These are phyloP conservation scores for Mallotus repandus DNA, from an alignment of 441 rosid genomes.

Conservation along the genomic window DNA sequence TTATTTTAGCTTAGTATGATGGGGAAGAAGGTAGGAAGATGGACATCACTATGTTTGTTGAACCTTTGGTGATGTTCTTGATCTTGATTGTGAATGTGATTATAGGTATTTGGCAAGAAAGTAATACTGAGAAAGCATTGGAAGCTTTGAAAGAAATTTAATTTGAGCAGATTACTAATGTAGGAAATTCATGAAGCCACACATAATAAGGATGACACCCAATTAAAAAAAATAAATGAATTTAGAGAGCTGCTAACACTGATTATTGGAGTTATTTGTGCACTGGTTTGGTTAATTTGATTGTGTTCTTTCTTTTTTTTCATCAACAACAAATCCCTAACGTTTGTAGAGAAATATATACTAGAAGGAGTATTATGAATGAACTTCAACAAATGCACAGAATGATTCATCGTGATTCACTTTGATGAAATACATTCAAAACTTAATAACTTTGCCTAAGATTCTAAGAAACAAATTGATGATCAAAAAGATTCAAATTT, in stretches of 20 bases:
- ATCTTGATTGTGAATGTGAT: slow-evolving; percentile 81
- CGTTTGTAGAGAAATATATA: too few species aligned
- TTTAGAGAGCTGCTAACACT: slow-evolving; percentile 74
- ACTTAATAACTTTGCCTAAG: too few species aligned
- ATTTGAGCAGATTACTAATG: slow-evolving; percentile 64
- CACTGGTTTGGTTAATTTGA: slow-evolving; percentile 68
- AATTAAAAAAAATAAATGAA: slow-evolving; percentile 82
- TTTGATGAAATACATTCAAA: too few species aligned
- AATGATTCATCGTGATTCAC: too few species aligned
- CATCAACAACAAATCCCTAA: too few species aligned
- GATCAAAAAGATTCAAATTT: too few species aligned
- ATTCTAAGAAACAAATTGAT: too few species aligned
- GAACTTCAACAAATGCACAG: too few species aligned
- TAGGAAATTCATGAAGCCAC: slow-evolving; percentile 86
- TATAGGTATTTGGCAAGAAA: slow-evolving; percentile 93
- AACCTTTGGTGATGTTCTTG: slow-evolving; percentile 84
- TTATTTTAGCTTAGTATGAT: slow-evolving; percentile 75
- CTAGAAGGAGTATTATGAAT: too few species aligned
- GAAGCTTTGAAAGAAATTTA: slow-evolving; percentile 94
- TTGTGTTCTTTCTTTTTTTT: too few species aligned
- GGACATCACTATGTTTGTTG: slow-evolving; percentile 87
- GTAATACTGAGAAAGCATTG: slow-evolving; percentile 79
- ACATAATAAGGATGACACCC: slow-evolving; percentile 77
- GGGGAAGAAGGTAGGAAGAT: slow-evolving; percentile 91
- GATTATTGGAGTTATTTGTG: slow-evolving; percentile 74